A percentile compares a stretch with the other conserved stretches of the same genome.
phyloP scores from a whole-genome alignment of 2,329 filamentous ascomycete genomes.

The Alternaria sp. region DNA sequence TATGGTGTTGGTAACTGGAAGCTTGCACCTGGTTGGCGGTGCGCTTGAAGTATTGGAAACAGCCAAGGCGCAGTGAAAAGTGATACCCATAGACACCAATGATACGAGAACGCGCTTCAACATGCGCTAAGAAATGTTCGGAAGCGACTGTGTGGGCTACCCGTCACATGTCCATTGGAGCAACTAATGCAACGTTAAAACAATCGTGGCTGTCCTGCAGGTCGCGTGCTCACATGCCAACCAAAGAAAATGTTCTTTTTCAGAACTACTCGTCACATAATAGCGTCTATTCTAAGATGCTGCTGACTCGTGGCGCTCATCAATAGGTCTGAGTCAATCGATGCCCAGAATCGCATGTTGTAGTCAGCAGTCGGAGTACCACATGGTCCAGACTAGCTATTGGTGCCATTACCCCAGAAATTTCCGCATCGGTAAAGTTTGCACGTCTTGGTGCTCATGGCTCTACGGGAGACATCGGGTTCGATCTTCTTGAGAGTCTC shows the following conservation, averaged over 20 bases:
- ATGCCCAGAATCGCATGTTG: background rate
- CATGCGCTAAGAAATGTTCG: slow-evolving; percentile 15
- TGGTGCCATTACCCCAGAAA: slow-evolving; percentile 4
- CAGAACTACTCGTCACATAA: background rate
- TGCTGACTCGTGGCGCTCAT: background rate
- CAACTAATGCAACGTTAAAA: background rate
- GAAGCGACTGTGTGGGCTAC: background rate
- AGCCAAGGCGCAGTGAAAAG: slow-evolving; percentile 15
- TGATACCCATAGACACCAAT: slow-evolving; percentile 28
- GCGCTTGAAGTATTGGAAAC: slow-evolving; percentile 75
- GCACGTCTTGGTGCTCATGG: slow-evolving; percentile 1
- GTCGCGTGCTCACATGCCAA: background rate
- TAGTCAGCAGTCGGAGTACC: background rate
- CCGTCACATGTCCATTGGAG: background rate
- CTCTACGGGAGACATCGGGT: slow-evolving; percentile 18
- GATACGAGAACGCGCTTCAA: slow-evolving; percentile 29
- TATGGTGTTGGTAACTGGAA: slow-evolving; percentile 80
- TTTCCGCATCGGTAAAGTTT: background rate
- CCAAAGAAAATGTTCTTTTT: background rate
- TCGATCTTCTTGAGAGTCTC: background rate
- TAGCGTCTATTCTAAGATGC: background rate
- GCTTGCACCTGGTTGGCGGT: slow-evolving; percentile 83
- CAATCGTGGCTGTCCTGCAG: background rate
- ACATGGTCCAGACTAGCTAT: slow-evolving; percentile 4
- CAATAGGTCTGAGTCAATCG: background rate